Evolutionary conservation across 371 early-diverging fungal species (phyloP), one percentile per base, ranked within the genome.

Genomic region (Mucor saturninus): DNA sequence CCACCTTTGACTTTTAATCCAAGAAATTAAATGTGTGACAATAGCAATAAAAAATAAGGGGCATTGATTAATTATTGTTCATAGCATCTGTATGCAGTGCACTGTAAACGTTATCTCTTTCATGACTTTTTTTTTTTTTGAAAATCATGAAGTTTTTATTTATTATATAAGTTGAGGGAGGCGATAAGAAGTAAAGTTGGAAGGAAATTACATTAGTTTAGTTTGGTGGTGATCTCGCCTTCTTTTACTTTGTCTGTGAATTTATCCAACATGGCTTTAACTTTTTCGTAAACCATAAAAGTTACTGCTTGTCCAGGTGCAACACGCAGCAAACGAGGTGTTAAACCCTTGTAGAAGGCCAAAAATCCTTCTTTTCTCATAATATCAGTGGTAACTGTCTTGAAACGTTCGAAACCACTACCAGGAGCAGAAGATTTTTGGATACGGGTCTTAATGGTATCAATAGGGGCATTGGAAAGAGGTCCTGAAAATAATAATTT

Each of bases 361-460:
- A 76, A 74, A 73, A 85, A 89, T 14, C 98, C 98, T 79, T 98
- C 98, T 71, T 93, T 95, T 73, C 89, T 83, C 66, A 92, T 83
- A 40, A 92, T 91, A 13, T 85, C 81, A 2, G 84, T 73, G 32
- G 89, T 85, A 35, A 96, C 91, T 5, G 78, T 72, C 54, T 80
- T 81, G 77, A 97, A 91, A 28, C 95, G 87, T 45, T 77, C 73
- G 86, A 89, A 95, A 26, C 92, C 95, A 26, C 83, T 83, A 55
- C 95, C 90, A 29, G 84, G 83, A 7, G 86, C 83, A n/a, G 89
- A 85, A 4, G 89, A 86, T 80, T 79, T 92, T 73, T 98, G 98
- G 67, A 98, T 94, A 77, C 98, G 93, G 4, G 98, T 98, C 84
- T 98, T 98, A 75, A 98, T 95, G 48, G 96, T 97, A 77, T 98